Base-by-base conservation (phyloP, 2,329 filamentous ascomycete species). In the Calonectria crousiana region DNA sequence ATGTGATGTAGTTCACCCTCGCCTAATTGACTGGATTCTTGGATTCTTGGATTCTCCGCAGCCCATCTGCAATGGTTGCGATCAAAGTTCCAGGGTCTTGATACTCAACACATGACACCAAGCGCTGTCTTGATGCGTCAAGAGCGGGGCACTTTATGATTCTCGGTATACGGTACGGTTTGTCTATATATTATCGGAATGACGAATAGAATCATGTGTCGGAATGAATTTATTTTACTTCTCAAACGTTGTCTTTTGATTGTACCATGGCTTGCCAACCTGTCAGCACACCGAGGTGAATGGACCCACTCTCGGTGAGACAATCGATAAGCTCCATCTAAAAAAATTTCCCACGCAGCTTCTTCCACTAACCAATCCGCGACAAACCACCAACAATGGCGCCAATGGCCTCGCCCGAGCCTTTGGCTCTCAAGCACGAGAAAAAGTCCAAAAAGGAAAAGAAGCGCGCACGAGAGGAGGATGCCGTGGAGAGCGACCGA, bases 1-100 rank as follows among this genome's bases (percentile, higher is more conserved):
- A 47, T 47, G 44, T 47, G 44, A 47, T 47, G n/a, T 20, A 96
- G 85, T 86, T 97, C 95, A 20, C 95, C 95, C 3, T 94, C 93
- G 4, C 94, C 94, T 1, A 96, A 81, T 75, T 90, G 80, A 65
- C 86, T 87, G 2, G 83, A 82, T 41, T 92, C 90, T 77, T 44
- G n/a, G n/a, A n/a, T 20, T 16, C 20, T 44, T 89, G 87, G 82
- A 93, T 89, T 36, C 85, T 84, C 74, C 87, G 87, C 74, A 96
- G 83, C 0, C 93, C 94, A 44, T 94, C 90, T 6, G 93, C 90
- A 38, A 96, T 86, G 66, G 89, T 90, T 1, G 86, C 87, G 5
- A 96, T 86, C 69, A 95, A 83, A 1, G 90, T 90, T 1, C 91
- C 92, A 18, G 9, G 0, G 93, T 93, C 78, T 92, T 92, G 36